Evolutionary conservation across 2,329 filamentous ascomycete species (phyloP).

Genomic region (Fusarium equiseti): DNA sequence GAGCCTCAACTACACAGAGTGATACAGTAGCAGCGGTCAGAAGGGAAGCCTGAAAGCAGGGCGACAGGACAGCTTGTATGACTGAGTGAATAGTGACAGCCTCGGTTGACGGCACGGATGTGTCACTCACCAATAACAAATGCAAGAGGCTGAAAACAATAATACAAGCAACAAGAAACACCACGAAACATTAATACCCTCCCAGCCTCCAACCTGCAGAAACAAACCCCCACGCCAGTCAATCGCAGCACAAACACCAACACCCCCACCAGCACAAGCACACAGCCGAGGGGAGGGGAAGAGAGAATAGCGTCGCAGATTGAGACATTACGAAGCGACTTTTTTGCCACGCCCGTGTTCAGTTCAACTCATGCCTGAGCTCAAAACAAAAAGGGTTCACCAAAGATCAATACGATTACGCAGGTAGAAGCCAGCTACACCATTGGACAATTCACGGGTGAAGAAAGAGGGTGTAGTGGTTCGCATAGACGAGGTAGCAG

Average conservation of each 20-base stretch:
- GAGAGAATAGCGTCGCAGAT: conserved; percentile 35
- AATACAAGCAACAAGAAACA: neutral
- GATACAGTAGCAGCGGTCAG: conserved; percentile 5
- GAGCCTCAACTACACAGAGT: conserved; percentile 33
- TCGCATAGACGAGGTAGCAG: conserved; percentile 19
- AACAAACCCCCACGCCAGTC: conserved; percentile 25
- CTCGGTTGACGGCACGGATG: conserved; percentile 15
- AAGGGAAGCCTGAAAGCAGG: conserved; percentile 9
- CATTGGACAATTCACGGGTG: conserved; percentile 36
- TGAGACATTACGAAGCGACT: conserved; percentile 36
- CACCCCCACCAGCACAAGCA: conserved; percentile 8
- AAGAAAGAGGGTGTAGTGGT: conserved; percentile 27
- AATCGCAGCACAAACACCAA: neutral
- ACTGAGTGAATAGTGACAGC: conserved; percentile 16
- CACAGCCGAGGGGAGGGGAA: conserved; percentile 8
- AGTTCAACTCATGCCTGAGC: neutral
- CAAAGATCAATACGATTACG: conserved; percentile 24
- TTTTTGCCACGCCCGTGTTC: conserved; percentile 31
- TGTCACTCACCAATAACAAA: neutral
- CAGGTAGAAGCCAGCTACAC: conserved; percentile 1
- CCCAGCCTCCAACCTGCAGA: conserved; percentile 19
- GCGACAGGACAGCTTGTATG: conserved; percentile 6
- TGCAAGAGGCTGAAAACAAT: conserved; percentile 9
- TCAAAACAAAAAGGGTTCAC: conserved; percentile 9
- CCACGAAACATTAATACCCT: neutral